Evolutionary conservation across 768 basidiomycete species (phyloP), one percentile per base, ranked within the genome.

Genomic region (Mycena belliarum): DNA sequence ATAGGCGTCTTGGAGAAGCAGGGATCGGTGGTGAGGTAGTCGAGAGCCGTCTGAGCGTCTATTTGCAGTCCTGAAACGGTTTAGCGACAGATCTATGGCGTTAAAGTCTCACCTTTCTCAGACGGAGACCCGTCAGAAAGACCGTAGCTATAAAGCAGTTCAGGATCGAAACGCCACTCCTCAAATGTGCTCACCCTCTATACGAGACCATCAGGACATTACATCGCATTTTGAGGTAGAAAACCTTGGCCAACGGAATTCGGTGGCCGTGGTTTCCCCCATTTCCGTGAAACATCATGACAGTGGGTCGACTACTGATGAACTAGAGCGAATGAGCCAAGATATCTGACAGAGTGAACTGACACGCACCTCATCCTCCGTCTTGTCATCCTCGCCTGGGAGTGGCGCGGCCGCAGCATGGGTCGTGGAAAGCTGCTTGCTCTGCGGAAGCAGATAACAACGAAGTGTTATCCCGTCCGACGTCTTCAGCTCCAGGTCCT

Each of bases 161-260:
- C 8, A 33, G 32, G 41, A 50, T 58, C 52, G 28, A 28, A 26
- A 21, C 10, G 12, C 54, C 35, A 14, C 33, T 35, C 9, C 33
- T 35, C 12, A 15, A 9, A 35, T 10, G 33, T 15, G 12, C 86
- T 56, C 65, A 92, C 90, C 95, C 95, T 67, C 96, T 77, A 69
- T 99, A 99, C 46, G 91, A 94, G 57, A 96, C 75, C 88, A 98
- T 93, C 38, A 98, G 75, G 4, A 97, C 93, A 68, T 98, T 98
- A 71, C 94, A 97, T 16, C 91, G 80, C 84, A 93, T 86, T 66
- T 84, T 83, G 45, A 84, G 73, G 67, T 82, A 91, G 68, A 98
- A 96, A 32, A 93, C 82, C 48, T 82, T 82, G 0, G 91, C 95
- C 25, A 97, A 76, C 2, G 95, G 96, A 68, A 98, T 82, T 24